Evolutionary conservation across 768 basidiomycete genomes (phyloP), one percentile per base, ranked within the genome.

Genomic region (Rhodotorula taiwanensis): DNA sequence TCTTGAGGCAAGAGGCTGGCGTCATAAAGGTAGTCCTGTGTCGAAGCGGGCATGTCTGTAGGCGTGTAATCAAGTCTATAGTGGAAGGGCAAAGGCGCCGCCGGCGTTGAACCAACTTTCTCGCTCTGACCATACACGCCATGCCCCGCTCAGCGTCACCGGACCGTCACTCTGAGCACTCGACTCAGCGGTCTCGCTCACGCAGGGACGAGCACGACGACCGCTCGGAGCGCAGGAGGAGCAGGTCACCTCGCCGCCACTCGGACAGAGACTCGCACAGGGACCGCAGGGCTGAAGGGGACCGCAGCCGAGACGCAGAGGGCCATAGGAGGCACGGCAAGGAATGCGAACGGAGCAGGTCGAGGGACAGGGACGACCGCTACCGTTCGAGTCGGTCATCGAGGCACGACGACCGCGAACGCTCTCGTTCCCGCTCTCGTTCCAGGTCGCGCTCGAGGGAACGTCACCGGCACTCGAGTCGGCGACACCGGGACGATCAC

Each of bases 121-220:
- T 8, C 23, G 7, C 7, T 20, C 20, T 15, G 43, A 7, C 7
- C 16, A 7, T 44, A 18, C 43, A 23, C 43, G 23, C 43, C 16
- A 65, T 65, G 64, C 58, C 66, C 8, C 66, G 66, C 30, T 62
- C 60, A 0, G 49, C 60, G 18, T 55, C 53, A 7, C 66, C 61
- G 21, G 57, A 53, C 23, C 44, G 44, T 28, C 55, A 44, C 42
- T 59, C 57, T 0, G 57, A 64, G 41, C 63, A 52, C 36, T 60
- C 54, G 36, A 39, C 10, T 3, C 39, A 41, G 25, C 52, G 15
- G 8, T 55, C 54, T 11, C 36, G 36, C 41, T 42, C 56, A n/a
- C 41, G 36, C 20, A 34, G 33, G 39, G 15, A n/a, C 27, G 9
- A 25, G 2, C 49, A 23, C 20, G 51, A 34, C n/a, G 23, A 36